phyloP scores from a whole-genome alignment of 2,329 filamentous ascomycete genomes.

The Penicillium rolfsii region DNA sequence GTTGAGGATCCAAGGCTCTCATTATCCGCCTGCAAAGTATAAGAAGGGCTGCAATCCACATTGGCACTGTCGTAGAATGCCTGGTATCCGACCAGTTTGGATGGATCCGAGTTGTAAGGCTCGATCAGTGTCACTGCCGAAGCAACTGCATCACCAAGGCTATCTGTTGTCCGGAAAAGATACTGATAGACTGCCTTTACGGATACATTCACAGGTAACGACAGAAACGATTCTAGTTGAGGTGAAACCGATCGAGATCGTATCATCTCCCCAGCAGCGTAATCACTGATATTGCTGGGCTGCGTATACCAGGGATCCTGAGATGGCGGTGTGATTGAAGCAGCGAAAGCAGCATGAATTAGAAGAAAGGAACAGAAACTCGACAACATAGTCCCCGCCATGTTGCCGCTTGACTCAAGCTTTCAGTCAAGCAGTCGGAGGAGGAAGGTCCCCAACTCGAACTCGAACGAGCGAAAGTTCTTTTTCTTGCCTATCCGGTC shows the following conservation, averaged over 20 bases:
- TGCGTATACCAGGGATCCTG: slow-evolving; percentile 23
- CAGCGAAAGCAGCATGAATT: neutral
- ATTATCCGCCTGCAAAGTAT: slow-evolving; percentile 35
- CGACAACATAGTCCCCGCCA: neutral
- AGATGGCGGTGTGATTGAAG: slow-evolving; percentile 13
- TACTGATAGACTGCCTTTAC: slow-evolving; percentile 22
- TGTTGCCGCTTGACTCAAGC: neutral
- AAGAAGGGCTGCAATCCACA: slow-evolving; percentile 29
- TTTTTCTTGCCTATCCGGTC: neutral
- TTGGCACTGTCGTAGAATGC: slow-evolving; percentile 33
- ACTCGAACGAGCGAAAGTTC: neutral
- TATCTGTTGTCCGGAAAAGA: slow-evolving; percentile 28
- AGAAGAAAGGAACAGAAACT: neutral
- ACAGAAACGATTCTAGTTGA: slow-evolving; percentile 14
- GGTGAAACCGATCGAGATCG: slow-evolving; percentile 19
- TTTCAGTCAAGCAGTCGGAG: neutral
- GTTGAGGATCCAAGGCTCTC: slow-evolving; percentile 10
- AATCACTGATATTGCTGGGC: slow-evolving; percentile 20
- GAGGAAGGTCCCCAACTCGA: neutral
- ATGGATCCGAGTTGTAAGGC: slow-evolving; percentile 30
- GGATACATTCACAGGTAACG: slow-evolving; percentile 16
- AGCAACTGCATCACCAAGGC: slow-evolving; percentile 17
- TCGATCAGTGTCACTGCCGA: slow-evolving; percentile 44
- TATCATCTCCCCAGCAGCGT: slow-evolving; percentile 19
- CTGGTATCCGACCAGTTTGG: slow-evolving; percentile 47